These are phyloP conservation scores for Aureobasidium sp. DNA, from an alignment of 2,329 filamentous ascomycete genomes.

Conservation along the genomic window DNA sequence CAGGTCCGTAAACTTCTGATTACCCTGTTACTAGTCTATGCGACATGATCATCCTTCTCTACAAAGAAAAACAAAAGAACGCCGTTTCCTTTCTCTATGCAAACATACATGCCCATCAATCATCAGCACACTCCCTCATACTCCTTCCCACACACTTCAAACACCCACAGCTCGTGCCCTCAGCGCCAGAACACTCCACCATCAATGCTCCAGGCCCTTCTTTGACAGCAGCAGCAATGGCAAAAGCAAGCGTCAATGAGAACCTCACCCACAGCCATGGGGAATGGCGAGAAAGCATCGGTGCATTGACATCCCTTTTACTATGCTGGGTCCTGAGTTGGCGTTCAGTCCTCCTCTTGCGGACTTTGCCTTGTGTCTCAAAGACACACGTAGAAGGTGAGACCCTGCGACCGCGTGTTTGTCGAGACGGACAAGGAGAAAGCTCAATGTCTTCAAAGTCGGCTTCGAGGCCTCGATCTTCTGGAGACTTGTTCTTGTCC, in stretches of 20 bases:
- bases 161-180: not conserved
- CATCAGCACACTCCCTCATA: not conserved
- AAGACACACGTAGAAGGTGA: not conserved
- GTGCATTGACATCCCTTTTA: not conserved
- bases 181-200: not conserved
- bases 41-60: too few species aligned
- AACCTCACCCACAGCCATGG: conserved; percentile 41
- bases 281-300: conserved; percentile 20
- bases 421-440: not conserved
- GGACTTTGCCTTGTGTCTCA: not conserved
- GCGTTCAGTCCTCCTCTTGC: not conserved
- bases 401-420: not conserved
- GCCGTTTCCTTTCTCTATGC: too few species aligned
- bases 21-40: too few species aligned
- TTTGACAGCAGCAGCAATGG: conserved; percentile 40
- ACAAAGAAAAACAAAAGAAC: too few species aligned
- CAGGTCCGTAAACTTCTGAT: too few species aligned
- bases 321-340: not conserved
- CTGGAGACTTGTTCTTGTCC: not conserved
- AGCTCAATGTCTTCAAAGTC: not conserved
- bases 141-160: not conserved
- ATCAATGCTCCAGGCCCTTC: conserved; percentile 36
- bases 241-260: conserved; percentile 39
- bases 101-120: not conserved
- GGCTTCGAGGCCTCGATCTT: not conserved